A percentile compares a stretch with the other conserved stretches of the same genome.
Conservation (phyloP, 2,329 filamentous ascomycete genomes). For the Exophiala xenobiotica region DNA sequence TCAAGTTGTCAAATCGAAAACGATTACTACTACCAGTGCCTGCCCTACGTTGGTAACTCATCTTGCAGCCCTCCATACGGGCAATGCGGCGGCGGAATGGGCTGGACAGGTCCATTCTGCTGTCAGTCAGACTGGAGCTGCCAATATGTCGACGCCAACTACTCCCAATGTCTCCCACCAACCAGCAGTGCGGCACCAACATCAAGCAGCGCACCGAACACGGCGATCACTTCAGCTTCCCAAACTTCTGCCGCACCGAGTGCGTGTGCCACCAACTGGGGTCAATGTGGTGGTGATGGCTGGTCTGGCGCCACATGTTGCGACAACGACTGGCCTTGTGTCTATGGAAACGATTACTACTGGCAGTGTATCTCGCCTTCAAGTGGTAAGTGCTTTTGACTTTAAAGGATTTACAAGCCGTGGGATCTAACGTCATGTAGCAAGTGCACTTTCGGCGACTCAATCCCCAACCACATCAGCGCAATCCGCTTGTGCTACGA, state of each 20-base stretch:
- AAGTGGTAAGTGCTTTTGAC: background rate
- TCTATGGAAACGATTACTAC: conserved; percentile 16
- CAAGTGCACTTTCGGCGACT: background rate
- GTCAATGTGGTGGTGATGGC: conserved; percentile 26
- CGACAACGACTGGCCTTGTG: conserved; percentile 11
- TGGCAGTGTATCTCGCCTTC: conserved; percentile 12
- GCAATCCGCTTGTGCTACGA: background rate
- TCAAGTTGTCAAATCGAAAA: conserved; percentile 11
- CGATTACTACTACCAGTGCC: conserved; percentile 17
- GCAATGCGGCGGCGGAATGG: conserved; percentile 49
- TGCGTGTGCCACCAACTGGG: conserved; percentile 1
- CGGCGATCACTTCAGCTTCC: too few relatives aligned
- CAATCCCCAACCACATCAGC: too few relatives aligned
- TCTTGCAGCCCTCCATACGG: conserved; percentile 32
- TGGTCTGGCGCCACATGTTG: conserved; percentile 26
- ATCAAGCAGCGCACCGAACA: background rate
- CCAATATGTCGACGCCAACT: conserved; percentile 45
- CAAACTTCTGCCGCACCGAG: too few relatives aligned
- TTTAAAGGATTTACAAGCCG: background rate
- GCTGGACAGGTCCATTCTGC: conserved; percentile 41
- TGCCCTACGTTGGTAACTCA: conserved; percentile 1
- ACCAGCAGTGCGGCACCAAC: background rate
- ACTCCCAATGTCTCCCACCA: conserved; percentile 44
- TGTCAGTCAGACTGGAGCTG: conserved; percentile 44
- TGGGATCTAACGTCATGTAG: background rate